Percentiles rank a stretch among this genome's conserved stretches.
Conservation (phyloP, 2,329 filamentous ascomycete species). For the Monosporascus sp. region DNA sequence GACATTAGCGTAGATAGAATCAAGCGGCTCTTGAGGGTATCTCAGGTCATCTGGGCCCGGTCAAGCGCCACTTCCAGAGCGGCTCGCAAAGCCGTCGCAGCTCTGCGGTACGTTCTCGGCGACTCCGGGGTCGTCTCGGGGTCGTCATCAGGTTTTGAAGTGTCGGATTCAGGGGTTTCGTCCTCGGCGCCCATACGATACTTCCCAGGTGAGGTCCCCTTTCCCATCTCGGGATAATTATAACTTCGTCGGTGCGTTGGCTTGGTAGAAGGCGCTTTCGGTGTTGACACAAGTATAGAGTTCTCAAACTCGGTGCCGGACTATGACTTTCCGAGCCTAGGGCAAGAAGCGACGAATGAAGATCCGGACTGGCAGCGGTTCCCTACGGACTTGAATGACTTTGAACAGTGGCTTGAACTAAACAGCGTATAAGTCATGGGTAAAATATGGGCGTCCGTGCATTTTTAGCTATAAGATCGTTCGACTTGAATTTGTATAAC, state of each 20-base stretch:
- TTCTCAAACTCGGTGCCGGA: background rate
- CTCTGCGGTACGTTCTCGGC: constrained; percentile 2
- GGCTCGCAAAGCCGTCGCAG: constrained; percentile 13
- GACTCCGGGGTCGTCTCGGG: background rate
- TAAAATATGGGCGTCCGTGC: too few species aligned
- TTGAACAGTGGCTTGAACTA: background rate
- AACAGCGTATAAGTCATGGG: background rate
- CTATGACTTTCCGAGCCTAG: background rate
- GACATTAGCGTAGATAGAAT: constrained; percentile 2
- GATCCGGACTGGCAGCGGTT: background rate
- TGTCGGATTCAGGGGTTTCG: too few species aligned
- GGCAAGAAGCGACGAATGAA: background rate
- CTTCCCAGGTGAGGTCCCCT: background rate
- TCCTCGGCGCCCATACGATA: background rate
- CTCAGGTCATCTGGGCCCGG: constrained; percentile 13
- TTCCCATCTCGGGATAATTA: too few species aligned
- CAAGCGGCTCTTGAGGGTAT: constrained; percentile 5
- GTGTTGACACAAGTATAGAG: background rate
- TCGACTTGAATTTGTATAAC: too few species aligned
- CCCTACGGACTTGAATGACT: background rate
- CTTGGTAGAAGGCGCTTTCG: background rate
- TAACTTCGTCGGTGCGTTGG: background rate
- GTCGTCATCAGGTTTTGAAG: too few species aligned
- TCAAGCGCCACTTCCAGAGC: constrained; percentile 12
- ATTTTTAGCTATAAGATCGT: too few species aligned